Base-by-base conservation (phyloP, 2,329 filamentous ascomycete species). In the Trichoderma atroviride region DNA sequence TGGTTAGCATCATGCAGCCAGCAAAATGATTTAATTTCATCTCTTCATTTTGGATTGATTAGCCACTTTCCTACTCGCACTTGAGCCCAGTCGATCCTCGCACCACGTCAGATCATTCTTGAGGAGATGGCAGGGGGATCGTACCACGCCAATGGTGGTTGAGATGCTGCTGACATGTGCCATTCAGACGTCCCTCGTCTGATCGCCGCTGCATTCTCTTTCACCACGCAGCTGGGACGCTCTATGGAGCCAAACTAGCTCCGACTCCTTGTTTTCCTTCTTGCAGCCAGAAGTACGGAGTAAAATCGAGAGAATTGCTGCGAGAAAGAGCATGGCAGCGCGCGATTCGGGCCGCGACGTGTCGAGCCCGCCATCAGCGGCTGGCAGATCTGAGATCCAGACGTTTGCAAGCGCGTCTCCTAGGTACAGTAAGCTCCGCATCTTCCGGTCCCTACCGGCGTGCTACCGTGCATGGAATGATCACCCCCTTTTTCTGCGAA, bases 321-420 rank as follows among this genome's bases (percentile, higher is more conserved):
- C 22, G 37, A 56, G 24, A 55, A 52, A 43, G 47, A 50, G 47
- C 33, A 43, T 24, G 50, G 50, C 61, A 63, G 29, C 50, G 29
- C 58, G 66, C 67, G 67, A 69, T 57, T 63, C 68, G 68, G 68
- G 43, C 68, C 61, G 68, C 40, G 53, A 60, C 68, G 61, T 69
- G 68, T 60, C 61, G 33, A 59, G 50, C 52, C 68, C 63, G 53
- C 52, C 24, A 67, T 50, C 60, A n/a, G 14, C 59, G 61, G 58
- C 40, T 56, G 64, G 55, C 29, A 58, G 68, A 66, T 66, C 68
- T 60, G 24, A 59, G 68, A 69, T 63, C 58, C 52, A 63, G 50
- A 33, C n/a, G 50, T 31, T 69, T 37, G 4, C 59, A 63, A 62
- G 50, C 59, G 52, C 67, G 52, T 35, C 59, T 22, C 50, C 35